Conservation (phyloP, 2,329 filamentous ascomycete species). For the Venturia carpophila region DNA sequence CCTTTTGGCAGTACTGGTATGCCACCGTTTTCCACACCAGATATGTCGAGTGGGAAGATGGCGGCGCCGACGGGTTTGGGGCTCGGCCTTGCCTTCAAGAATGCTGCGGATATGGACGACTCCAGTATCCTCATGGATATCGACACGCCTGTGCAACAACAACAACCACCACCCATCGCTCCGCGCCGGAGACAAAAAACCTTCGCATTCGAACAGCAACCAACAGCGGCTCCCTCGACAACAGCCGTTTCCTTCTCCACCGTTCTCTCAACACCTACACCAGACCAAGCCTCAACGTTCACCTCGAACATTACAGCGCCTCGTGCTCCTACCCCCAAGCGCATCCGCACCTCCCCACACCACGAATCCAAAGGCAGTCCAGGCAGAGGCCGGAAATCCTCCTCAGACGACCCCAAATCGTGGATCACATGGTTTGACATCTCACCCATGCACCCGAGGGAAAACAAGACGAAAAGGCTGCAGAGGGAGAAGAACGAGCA, state of each 20-base stretch:
- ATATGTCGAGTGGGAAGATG: background rate
- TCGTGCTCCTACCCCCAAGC: background rate
- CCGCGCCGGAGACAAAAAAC: conserved; percentile 11
- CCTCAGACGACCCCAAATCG: conserved; percentile 1
- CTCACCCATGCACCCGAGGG: conserved; percentile 10
- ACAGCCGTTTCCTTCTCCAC: conserved; percentile 1
- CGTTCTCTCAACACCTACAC: conserved; percentile 8
- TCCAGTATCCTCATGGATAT: conserved; percentile 13
- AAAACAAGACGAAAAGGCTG: conserved; percentile 22
- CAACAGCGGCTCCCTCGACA: background rate
- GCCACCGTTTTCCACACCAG: background rate
- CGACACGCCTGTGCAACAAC: conserved; percentile 15
- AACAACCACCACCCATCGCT: background rate
- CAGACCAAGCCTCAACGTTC: background rate
- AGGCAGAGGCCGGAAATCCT: background rate
- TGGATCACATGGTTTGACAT: conserved; percentile 10
- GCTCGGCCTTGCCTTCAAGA: conserved; percentile 8
- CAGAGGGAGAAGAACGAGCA: conserved; percentile 27
- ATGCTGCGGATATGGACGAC: background rate
- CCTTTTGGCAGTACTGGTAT: background rate
- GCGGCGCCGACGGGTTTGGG: background rate
- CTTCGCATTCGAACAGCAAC: background rate
- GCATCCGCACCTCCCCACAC: conserved; percentile 9
- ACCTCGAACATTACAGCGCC: conserved; percentile 7
- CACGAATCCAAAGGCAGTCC: background rate